Conservation (phyloP, 306 rosid genomes). For the Dryas alaskensis region DNA sequence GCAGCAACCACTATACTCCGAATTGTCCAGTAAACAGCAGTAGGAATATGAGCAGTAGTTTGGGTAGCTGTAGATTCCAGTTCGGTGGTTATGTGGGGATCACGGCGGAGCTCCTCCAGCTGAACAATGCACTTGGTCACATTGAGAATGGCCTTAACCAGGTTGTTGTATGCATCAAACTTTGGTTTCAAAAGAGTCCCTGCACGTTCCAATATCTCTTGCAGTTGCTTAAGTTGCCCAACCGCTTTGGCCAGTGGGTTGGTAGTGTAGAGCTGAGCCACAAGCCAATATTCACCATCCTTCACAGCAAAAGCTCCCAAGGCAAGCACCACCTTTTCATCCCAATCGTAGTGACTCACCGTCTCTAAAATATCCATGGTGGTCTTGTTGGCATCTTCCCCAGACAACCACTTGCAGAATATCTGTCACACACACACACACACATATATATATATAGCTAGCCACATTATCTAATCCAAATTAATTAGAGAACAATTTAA, state of each 20-base stretch:
- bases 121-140: constrained; percentile 50
- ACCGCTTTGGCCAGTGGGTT: constrained; percentile 51
- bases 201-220: constrained; percentile 38
- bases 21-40: constrained; percentile 69
- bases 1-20: constrained; percentile 53
- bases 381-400: constrained; percentile 55
- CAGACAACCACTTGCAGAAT: constrained; percentile 42
- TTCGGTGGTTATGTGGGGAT: constrained; percentile 38
- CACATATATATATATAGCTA: neutral
- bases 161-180: constrained; percentile 39
- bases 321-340: constrained; percentile 59
- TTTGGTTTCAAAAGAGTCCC: constrained; percentile 35
- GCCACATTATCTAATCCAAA: neutral
- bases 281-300: constrained; percentile 57
- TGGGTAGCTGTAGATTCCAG: constrained; percentile 21
- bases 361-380: constrained; percentile 46
- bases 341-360: constrained; percentile 61
- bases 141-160: constrained; percentile 45
- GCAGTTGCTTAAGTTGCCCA: constrained; percentile 49
- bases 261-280: constrained; percentile 41
- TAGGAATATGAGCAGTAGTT: constrained; percentile 41
- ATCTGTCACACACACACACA: constrained; percentile 33
- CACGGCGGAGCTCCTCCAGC: constrained; percentile 46
- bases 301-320: constrained; percentile 57
- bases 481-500: neutral